These are phyloP conservation scores for Mycena kentingensis DNA, from an alignment of 768 basidiomycete species.

Conservation along the genomic window DNA sequence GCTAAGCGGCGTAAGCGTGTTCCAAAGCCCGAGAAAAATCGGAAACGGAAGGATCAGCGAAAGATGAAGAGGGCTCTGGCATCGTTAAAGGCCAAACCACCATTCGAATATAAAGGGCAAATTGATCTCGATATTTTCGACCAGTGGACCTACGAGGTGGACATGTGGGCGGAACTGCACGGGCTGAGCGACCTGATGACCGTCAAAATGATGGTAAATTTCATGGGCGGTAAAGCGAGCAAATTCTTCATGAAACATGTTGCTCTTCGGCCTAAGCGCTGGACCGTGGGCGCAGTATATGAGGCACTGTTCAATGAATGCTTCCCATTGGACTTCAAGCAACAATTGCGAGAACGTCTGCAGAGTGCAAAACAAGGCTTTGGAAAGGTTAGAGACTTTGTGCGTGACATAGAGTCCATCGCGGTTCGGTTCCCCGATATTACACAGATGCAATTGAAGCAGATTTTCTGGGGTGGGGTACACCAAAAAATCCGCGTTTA, in stretches of 20 bases:
- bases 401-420: conserved; percentile 25
- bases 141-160: conserved; percentile 15
- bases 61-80: conserved; percentile 5
- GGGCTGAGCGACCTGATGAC: conserved; percentile 8
- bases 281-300: conserved; percentile 10
- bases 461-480: conserved; percentile 29
- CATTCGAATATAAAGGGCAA: conserved; percentile 18
- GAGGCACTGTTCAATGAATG: conserved; percentile 6
- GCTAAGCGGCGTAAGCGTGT: not conserved
- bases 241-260: conserved; percentile 26
- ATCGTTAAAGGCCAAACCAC: conserved; percentile 17
- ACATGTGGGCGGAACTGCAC: conserved; percentile 18
- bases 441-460: conserved; percentile 18
- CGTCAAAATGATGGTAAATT: conserved; percentile 19
- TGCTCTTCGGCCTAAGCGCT: conserved; percentile 2
- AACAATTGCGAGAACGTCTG: conserved; percentile 21
- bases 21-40: not conserved
- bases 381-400: conserved; percentile 21
- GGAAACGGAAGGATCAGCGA: not conserved
- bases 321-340: conserved; percentile 14
- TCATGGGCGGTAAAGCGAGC: conserved; percentile 24
- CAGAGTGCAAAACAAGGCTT: conserved; percentile 9
- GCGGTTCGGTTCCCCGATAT: conserved; percentile 24
- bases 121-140: conserved; percentile 22
- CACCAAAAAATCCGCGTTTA: conserved; percentile 18